Base-by-base conservation (phyloP, 2,329 filamentous ascomycete genomes). In the Colletotrichum tanaceti region DNA sequence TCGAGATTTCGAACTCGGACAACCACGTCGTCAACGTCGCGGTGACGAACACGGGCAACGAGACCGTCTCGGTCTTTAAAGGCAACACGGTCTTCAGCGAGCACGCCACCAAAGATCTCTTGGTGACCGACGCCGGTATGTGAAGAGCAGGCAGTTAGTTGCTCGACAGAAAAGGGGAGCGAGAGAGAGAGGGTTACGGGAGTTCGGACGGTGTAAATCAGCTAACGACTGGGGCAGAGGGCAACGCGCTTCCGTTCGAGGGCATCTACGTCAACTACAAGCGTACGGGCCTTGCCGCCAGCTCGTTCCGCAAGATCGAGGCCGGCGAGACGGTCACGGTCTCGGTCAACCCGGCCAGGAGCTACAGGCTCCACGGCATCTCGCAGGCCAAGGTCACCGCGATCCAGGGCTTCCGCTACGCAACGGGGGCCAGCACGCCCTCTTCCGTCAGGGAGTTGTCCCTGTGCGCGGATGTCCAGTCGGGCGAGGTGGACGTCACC, bases 191-290 rank as follows among this genome's bases (percentile, higher is more conserved):
- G 4, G 10, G 24, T 32, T 32, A 32, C 9, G 28, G 28, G 7
- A 4, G 1, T 3, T 2, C 4, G 28, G 1, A 32, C 4, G 35
- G 11, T 6, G 2, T 32, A 3, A 24, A 24, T 2, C n/a, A 6
- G 16, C 50, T 69, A 13, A 69, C 43, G 20, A 1, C 9, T 9
- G 7, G 1, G 5, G 6, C 38, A 69, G 62, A 60, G 50, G 66
- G 66, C 50, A 69, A 46, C 11, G 50, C 66, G 14, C 66, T 69
- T 5, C 66, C 66, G 4, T 69, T 69, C 55, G 44, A 69, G 7
- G 66, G 66, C 18, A n/a, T 69, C 43, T 69, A 49, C 22, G 66
- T 69, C 55, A 69, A 66, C 57, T 69, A 69, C 57, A 69, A 69
- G 57, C 62, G 63, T 7, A 65, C 35, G 5, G 63, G 63, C 43